Evolutionary conservation across 2,329 filamentous ascomycete species (phyloP), one percentile per base, ranked within the genome.

Genomic region (Xylariaceae sp.): DNA sequence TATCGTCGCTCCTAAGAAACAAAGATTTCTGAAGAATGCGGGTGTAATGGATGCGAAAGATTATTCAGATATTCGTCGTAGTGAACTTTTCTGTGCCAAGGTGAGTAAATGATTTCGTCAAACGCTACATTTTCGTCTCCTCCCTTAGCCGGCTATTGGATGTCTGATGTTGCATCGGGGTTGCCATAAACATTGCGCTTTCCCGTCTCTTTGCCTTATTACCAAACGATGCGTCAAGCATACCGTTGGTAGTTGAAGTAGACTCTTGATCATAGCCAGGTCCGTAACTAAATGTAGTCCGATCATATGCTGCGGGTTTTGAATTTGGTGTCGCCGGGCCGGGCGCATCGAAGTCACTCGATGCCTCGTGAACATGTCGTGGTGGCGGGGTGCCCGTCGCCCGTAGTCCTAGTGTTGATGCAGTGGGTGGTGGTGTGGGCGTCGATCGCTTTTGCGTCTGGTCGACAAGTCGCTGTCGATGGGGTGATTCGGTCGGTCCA

Each of bases 141-240:
- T 84, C 81, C 44, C 81, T 76, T 39, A 84, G 73, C 9, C 81
- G 81, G 64, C 80, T 82, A 67, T 78, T 80, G 0, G 79, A 81
- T 45, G 73, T 73, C 64, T 83, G 81, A 17, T 78, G 76, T 56
- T 76, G 80, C 37, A 77, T 76, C 66, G 77, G 73, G 64, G 80
- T 75, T 17, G 75, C 75, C 59, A 80, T 78, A 61, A 85, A 83
- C 71, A 87, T 83, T 51, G 78, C 76, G 66, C 85, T 88, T 72
- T 88, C 84, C 53, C 85, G 79, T 53, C 83, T 77, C 68, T 78
- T 82, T 47, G 69, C 68, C 66, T 75, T 81, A 61, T 66, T 67
- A 37, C 65, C 64, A 30, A 74, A 74, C 7, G 70, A 68, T 55
- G 74, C 74, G 44, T 77, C 73, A 53, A 76, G 74, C 54, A 68